These are phyloP conservation scores for Leccinum rimulosum DNA, from an alignment of 768 basidiomycete species.

Conservation along the genomic window DNA sequence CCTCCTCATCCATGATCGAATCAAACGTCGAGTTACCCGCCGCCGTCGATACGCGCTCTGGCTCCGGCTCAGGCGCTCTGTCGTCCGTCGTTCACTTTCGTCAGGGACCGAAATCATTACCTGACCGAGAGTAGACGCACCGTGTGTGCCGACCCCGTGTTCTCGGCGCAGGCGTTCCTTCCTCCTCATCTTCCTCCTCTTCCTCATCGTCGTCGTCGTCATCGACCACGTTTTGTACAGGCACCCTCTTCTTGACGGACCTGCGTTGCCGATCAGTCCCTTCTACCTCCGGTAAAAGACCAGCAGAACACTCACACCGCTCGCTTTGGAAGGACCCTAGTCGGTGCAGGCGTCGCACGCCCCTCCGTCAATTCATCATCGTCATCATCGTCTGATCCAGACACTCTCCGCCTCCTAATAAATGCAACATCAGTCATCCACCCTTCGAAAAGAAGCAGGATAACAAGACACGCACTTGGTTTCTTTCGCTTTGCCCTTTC, in stretches of 20 bases:
- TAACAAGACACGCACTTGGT: slow-evolving; percentile 38
- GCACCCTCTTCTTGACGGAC: slow-evolving; percentile 37
- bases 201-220: slow-evolving; percentile 31
- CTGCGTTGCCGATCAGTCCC: slow-evolving; percentile 21
- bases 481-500: slow-evolving; percentile 35
- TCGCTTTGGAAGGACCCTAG: slow-evolving; percentile 53
- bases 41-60: slow-evolving; percentile 8
- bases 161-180: slow-evolving; percentile 38
- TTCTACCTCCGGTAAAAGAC: neutral
- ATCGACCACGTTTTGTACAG: slow-evolving; percentile 24
- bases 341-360: slow-evolving; percentile 36
- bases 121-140: slow-evolving; percentile 8
- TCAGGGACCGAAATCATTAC: neutral
- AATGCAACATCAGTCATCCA: neutral
- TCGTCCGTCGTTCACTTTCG: neutral
- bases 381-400: slow-evolving; percentile 47
- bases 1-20: slow-evolving; percentile 58
- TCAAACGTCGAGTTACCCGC: slow-evolving; percentile 30
- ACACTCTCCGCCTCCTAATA: slow-evolving; percentile 55
- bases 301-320: slow-evolving; percentile 45
- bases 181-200: slow-evolving; percentile 33
- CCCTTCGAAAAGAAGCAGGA: neutral
- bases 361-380: slow-evolving; percentile 40
- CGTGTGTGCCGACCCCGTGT: neutral
- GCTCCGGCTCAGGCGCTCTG: slow-evolving; percentile 4